phyloP scores from a whole-genome alignment of 148 eudicot genomes.

The Vaccinium myrtillus region DNA sequence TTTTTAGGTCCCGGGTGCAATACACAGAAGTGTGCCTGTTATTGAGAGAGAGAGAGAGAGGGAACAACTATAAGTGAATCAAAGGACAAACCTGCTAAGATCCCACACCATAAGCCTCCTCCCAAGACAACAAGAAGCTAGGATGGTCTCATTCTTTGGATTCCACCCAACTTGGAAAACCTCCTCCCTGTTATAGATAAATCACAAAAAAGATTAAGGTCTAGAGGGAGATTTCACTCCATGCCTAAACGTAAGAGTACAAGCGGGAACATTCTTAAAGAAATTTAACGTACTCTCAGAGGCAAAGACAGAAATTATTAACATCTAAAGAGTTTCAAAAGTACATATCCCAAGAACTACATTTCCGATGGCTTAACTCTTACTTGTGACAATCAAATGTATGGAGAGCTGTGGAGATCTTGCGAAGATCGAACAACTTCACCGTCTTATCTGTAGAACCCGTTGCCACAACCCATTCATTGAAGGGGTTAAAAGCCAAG shows the following conservation, averaged over 20 bases:
- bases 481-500: conserved; percentile 80
- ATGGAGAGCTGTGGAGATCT: conserved; percentile 50
- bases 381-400: conserved; percentile 93
- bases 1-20: background rate
- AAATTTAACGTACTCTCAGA: background rate
- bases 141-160: conserved; percentile 81
- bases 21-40: background rate
- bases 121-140: conserved; percentile 95
- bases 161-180: conserved; percentile 96
- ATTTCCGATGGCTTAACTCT: conserved; percentile 14
- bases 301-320: background rate
- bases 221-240: background rate
- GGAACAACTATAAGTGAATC: too few relatives aligned
- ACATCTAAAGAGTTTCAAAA: background rate
- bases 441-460: conserved; percentile 79
- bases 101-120: conserved; percentile 97
- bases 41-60: background rate
- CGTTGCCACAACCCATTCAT: conserved; percentile 77
- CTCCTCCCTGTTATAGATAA: conserved; percentile 59
- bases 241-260: background rate
- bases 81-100: conserved; percentile 75
- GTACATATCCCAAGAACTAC: background rate
- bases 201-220: conserved; percentile 13
- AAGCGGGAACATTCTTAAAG: background rate
- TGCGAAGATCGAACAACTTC: conserved; percentile 63